Percentiles rank a stretch among this genome's conserved stretches.
These are phyloP conservation scores for Potentilla sterilis DNA, from an alignment of 306 rosid species.

Conservation along the genomic window DNA sequence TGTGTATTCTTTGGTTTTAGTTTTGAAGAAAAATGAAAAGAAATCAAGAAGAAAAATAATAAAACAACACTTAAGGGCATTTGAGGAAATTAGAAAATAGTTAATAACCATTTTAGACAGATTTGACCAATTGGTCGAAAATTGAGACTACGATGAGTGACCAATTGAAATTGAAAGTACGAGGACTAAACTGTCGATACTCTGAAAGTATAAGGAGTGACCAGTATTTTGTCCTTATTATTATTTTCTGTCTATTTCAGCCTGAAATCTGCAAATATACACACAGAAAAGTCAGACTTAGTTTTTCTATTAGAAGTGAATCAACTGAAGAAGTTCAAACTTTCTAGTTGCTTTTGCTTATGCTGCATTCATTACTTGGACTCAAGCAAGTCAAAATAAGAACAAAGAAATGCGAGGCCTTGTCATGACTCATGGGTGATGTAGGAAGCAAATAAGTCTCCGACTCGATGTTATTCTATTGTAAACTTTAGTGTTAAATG, in stretches of 20 bases:
- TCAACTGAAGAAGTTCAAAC: background rate
- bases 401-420: background rate
- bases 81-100: too few species aligned
- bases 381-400: background rate
- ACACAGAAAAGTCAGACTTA: background rate
- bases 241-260: background rate
- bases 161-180: too few species aligned
- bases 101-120: too few species aligned
- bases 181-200: too few species aligned
- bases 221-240: too few species aligned
- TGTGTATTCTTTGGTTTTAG: too few species aligned
- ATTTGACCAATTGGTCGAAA: too few species aligned
- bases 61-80: too few species aligned
- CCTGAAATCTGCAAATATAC: background rate
- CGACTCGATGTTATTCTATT: background rate
- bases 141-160: too few species aligned
- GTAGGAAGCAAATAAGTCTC: background rate
- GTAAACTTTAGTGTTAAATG: background rate
- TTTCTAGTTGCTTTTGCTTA: background rate
- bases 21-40: too few species aligned
- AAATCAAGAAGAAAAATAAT: too few species aligned
- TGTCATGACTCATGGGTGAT: conserved; percentile 3
- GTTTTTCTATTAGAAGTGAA: background rate
- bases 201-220: too few species aligned
- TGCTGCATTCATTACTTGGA: background rate